These are phyloP conservation scores for Podosphaera aphanis DNA, from an alignment of 2,329 filamentous ascomycete species.

Conservation along the genomic window DNA sequence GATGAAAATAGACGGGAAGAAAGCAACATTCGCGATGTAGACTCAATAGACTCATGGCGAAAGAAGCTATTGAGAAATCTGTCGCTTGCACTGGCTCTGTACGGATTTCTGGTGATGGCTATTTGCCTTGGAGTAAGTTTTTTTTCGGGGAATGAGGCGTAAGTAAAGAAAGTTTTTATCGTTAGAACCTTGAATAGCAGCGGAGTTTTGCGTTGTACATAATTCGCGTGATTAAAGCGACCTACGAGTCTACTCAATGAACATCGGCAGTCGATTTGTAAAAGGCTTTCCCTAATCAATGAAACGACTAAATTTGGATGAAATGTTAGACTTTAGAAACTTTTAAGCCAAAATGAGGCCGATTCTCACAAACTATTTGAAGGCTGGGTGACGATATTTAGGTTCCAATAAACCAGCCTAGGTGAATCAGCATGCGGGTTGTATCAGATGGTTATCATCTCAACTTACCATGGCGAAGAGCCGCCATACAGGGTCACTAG, in stretches of 20 bases:
- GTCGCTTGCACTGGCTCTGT: slow-evolving; percentile 54
- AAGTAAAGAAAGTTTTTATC: no score
- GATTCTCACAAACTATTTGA: no score
- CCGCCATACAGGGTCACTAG: slow-evolving; percentile 72
- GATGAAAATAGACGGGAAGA: slow-evolving; percentile 41
- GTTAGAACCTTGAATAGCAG: no score
- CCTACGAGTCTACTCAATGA: no score
- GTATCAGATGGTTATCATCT: neutral
- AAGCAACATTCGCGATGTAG: slow-evolving; percentile 3
- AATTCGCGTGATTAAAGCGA: no score
- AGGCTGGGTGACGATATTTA: slow-evolving; percentile 9
- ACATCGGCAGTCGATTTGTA: no score
- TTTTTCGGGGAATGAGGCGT: slow-evolving; percentile 26
- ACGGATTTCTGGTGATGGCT: slow-evolving; percentile 72
- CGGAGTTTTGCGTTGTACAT: no score
- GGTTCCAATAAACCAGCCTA: slow-evolving; percentile 15
- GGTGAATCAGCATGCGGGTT: neutral
- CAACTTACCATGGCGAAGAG: slow-evolving; percentile 51
- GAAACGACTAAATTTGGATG: no score
- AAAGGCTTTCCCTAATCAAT: no score
- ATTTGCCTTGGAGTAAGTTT: slow-evolving; percentile 71
- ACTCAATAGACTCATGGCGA: slow-evolving; percentile 17
- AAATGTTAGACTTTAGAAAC: no score
- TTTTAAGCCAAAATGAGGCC: no score
- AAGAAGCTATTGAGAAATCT: slow-evolving; percentile 43